Percentiles rank a stretch among this genome's conserved stretches.
These are phyloP conservation scores for Botryotinia convoluta DNA, from an alignment of 2,329 filamentous ascomycete species.

Conservation along the genomic window DNA sequence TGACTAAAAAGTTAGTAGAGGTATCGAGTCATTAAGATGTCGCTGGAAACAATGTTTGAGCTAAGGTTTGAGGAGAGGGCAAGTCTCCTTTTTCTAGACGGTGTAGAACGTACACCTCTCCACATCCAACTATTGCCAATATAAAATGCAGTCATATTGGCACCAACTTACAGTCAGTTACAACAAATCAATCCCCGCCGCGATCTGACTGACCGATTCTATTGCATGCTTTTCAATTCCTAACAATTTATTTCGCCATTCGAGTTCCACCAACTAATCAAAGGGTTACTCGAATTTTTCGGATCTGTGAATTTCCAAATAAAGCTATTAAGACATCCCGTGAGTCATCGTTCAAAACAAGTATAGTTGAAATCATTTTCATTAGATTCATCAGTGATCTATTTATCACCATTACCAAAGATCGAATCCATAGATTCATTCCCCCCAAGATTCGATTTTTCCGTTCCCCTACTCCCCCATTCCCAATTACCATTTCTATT, in stretches of 20 bases:
- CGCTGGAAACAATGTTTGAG: background rate
- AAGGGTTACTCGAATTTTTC: background rate
- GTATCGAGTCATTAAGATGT: background rate
- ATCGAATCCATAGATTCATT: background rate
- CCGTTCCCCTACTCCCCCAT: background rate
- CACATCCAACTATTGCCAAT: background rate
- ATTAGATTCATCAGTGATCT: background rate
- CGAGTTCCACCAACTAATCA: background rate
- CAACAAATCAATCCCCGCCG: background rate
- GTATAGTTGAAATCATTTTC: background rate
- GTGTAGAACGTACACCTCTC: background rate
- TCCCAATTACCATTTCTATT: background rate
- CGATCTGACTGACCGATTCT: background rate
- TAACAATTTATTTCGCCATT: background rate
- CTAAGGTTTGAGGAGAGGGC: background rate
- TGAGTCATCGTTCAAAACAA: background rate
- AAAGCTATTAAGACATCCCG: background rate
- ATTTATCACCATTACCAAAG: background rate
- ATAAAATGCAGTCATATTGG: background rate
- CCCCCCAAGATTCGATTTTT: background rate
- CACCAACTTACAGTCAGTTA: background rate
- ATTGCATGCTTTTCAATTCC: no score
- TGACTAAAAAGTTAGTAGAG: background rate
- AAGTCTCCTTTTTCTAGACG: background rate
- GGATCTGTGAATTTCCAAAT: background rate